Base-by-base conservation (phyloP, 257 asterid species). In the Galeopsis tetrahit region DNA sequence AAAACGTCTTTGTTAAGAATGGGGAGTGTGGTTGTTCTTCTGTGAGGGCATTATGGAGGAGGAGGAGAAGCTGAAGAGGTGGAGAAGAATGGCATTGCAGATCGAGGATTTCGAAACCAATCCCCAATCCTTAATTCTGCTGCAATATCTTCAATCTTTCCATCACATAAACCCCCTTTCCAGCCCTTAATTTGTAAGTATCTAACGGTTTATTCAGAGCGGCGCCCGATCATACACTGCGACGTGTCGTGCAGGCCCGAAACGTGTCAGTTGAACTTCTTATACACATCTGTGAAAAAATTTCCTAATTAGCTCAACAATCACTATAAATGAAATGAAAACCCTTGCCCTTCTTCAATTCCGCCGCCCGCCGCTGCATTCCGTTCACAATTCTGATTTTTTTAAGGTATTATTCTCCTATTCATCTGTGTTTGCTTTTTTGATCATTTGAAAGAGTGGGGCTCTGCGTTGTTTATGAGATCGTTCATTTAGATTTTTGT, bases 241-340 rank as follows among this genome's bases (percentile, higher is more conserved):
- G 10, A 79, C 79, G 79, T 78, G 78, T 66, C 3, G 4, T 7
- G 9, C 52, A 57, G 15, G 2, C 21, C 34, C 6, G 59, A 39
- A 6, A 69, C 67, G 75, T 69, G 75, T 40, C 69, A 2, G 5
- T 32, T 21, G 31, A 4, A 4, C 40, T 34, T 32, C 46, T 9
- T 64, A 6, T 63, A 43, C 17, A 34, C 35, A 13, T 33, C 15
- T 61, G 76, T 68, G 72, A 6, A 32, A n/a, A 28, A 15, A 13
- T 64, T 32, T 48, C 56, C 6, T 14, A 57, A 33, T 65, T 28
- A 15, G 60, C 32, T 2, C 13, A 5, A 33, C 14, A 32, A 42
- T 52, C 61, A 49, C 58, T 39, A 38, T 60, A 40, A 60, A 59
- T 38, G 4, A 42, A 33, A 48, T 21, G 33, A 28, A 64, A 73